These are phyloP conservation scores for Amanita rubescens DNA, from an alignment of 768 basidiomycete genomes.

Conservation along the genomic window DNA sequence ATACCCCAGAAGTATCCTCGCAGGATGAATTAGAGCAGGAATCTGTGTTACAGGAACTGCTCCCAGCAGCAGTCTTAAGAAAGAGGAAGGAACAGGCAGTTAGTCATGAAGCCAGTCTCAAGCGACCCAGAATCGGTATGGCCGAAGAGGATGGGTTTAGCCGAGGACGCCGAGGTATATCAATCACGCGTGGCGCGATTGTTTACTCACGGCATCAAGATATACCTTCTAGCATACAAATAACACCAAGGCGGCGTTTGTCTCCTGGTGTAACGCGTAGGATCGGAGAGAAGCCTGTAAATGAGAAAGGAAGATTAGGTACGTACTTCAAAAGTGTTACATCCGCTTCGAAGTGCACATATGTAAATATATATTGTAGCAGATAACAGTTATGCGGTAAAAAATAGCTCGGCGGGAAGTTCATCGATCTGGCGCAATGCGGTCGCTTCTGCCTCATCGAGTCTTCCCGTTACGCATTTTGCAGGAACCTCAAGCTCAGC, in stretches of 20 bases:
- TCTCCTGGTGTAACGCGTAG: slow-evolving; percentile 5
- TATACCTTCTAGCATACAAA: not conserved
- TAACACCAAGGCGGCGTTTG: not conserved
- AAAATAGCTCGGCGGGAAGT: not conserved
- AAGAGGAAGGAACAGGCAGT: slow-evolving; percentile 3
- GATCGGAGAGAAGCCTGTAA: not conserved
- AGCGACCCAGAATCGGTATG: not conserved
- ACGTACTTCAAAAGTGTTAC: not conserved
- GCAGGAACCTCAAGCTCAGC: not conserved
- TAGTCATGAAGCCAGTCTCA: not conserved
- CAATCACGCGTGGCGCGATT: not conserved
- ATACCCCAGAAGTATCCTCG: not conserved
- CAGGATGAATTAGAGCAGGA: slow-evolving; percentile 1
- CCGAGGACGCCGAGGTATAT: not conserved
- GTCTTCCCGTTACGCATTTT: not conserved
- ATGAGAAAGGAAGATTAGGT: not conserved
- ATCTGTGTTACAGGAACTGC: not conserved
- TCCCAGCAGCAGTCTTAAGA: not conserved
- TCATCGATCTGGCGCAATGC: not conserved
- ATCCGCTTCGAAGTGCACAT: not conserved
- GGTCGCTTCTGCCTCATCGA: not conserved
- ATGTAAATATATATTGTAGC: not conserved
- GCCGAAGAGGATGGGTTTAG: not conserved
- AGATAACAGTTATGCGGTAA: not conserved
- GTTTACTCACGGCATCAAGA: not conserved